Percentiles rank a stretch among this genome's conserved stretches.
Evolutionary conservation across 2,329 filamentous ascomycete species (phyloP).

Genomic region (Bipolaris victoriae): DNA sequence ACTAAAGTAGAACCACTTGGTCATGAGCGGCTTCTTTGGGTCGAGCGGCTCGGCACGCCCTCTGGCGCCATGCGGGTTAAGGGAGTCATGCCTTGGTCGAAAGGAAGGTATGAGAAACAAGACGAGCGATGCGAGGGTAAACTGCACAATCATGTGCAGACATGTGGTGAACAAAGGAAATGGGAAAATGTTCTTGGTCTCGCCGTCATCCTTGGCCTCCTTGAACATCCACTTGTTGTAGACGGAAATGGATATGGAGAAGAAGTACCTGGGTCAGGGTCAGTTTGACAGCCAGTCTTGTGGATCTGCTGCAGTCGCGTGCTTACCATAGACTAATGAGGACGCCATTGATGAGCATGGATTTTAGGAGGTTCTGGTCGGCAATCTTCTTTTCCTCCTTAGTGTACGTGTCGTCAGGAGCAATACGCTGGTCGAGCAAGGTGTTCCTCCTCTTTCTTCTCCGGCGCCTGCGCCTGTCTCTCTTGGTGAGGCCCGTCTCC

Average conservation of each 20-base stretch:
- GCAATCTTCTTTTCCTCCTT: constrained; percentile 76
- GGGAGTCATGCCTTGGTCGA: constrained; percentile 66
- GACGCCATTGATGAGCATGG: constrained; percentile 73
- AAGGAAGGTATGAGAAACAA: constrained; percentile 83
- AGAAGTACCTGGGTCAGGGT: constrained; percentile 63
- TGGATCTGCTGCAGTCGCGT: background rate
- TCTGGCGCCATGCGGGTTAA: constrained; percentile 41
- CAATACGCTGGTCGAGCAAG: constrained; percentile 73
- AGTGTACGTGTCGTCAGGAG: constrained; percentile 60
- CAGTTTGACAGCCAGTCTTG: constrained; percentile 13
- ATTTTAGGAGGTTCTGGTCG: constrained; percentile 73
- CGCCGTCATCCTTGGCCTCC: constrained; percentile 53
- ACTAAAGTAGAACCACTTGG: constrained; percentile 87
- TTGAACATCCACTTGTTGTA: constrained; percentile 99
- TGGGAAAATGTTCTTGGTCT: constrained; percentile 70
- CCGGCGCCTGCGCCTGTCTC: constrained; percentile 72
- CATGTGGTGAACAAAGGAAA: constrained; percentile 96
- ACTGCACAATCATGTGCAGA: constrained; percentile 93
- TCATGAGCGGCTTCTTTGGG: constrained; percentile 70
- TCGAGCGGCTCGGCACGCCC: constrained; percentile 42
- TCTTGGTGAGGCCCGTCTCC: constrained; percentile 81
- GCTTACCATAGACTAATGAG: constrained; percentile 81
- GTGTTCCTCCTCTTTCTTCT: constrained; percentile 72
- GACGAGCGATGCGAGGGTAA: constrained; percentile 75
- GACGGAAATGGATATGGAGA: constrained; percentile 78